A percentile compares a stretch with the other conserved stretches of the same genome.
phyloP scores from a whole-genome alignment of 2,329 filamentous ascomycete genomes.

The Sclerotinia minor region DNA sequence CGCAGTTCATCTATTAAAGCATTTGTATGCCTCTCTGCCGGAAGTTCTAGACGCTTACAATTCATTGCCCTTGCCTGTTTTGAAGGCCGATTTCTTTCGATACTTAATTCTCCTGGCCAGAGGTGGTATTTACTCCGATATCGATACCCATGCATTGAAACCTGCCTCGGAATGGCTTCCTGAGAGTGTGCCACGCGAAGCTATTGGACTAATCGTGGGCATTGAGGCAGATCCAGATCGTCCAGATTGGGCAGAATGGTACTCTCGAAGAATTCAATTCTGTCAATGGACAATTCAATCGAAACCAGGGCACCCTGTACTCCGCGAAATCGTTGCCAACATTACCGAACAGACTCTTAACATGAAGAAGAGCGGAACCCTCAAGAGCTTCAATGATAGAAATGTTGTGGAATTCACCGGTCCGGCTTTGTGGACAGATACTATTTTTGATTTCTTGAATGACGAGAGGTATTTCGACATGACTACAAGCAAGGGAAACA shows the following conservation, averaged over 20 bases:
- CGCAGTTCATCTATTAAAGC: conserved; percentile 74
- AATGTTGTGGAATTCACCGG: conserved; percentile 92
- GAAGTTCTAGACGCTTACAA: conserved; percentile 77
- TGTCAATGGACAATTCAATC: conserved; percentile 99
- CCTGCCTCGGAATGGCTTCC: conserved; percentile 89
- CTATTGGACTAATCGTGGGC: conserved; percentile 84
- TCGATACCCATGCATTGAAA: conserved; percentile 84
- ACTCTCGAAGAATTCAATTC: conserved; percentile 93
- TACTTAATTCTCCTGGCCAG: conserved; percentile 72
- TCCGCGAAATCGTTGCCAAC: conserved; percentile 81
- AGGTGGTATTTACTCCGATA: conserved; percentile 84
- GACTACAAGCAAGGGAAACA: conserved; percentile 63
- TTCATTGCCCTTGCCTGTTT: conserved; percentile 69
- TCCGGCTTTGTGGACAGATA: conserved; percentile 91
- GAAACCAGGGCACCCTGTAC: conserved; percentile 89
- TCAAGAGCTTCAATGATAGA: conserved; percentile 60
- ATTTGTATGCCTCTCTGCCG: conserved; percentile 82
- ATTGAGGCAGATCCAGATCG: conserved; percentile 96
- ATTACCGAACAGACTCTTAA: conserved; percentile 81
- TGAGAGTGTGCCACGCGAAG: conserved; percentile 68
- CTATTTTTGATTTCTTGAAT: conserved; percentile 91
- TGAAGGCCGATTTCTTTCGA: conserved; percentile 74
- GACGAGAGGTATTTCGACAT: conserved; percentile 86
- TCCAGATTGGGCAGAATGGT: conserved; percentile 91
- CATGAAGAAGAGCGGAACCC: conserved; percentile 66